Conservation (phyloP, 2,329 filamentous ascomycete genomes). For the Alternaria ethzedia region DNA sequence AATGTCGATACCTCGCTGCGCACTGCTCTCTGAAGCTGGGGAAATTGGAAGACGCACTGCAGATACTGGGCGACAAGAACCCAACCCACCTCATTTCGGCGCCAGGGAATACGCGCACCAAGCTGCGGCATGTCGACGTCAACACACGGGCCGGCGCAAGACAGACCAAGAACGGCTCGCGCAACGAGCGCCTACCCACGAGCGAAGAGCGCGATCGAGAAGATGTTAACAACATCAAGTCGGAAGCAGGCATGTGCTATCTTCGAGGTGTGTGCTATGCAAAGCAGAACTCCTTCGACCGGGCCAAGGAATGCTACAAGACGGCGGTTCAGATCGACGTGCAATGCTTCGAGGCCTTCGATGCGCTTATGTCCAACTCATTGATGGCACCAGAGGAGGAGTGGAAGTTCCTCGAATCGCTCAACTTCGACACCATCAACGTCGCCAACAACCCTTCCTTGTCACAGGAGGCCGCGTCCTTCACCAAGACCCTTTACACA, state of each 20-base stretch:
- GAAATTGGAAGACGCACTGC: slow-evolving; percentile 86
- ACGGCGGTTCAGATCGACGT: slow-evolving; percentile 96
- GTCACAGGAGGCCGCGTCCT: slow-evolving; percentile 87
- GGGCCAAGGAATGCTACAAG: slow-evolving; percentile 98
- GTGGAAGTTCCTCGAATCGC: slow-evolving; percentile 83
- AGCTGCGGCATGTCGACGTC: slow-evolving; percentile 70
- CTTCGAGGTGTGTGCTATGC: slow-evolving; percentile 91
- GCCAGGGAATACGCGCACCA: slow-evolving; percentile 69
- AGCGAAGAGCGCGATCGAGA: slow-evolving; percentile 70
- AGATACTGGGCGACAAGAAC: slow-evolving; percentile 87
- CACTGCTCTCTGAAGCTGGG: slow-evolving; percentile 94
- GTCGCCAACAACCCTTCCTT: slow-evolving; percentile 68
- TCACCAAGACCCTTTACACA: slow-evolving; percentile 95
- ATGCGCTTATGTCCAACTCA: slow-evolving; percentile 96
- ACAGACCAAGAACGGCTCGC: slow-evolving; percentile 52
- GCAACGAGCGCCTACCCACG: slow-evolving; percentile 61
- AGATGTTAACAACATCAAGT: slow-evolving; percentile 76
- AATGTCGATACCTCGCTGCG: slow-evolving; percentile 89
- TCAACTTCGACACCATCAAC: slow-evolving; percentile 86
- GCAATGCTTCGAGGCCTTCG: slow-evolving; percentile 97
- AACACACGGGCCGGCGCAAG: slow-evolving; percentile 56
- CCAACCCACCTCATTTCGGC: slow-evolving; percentile 84
- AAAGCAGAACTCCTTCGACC: slow-evolving; percentile 95
- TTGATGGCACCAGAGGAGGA: slow-evolving; percentile 89
- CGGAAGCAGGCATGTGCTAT: slow-evolving; percentile 98